Evolutionary conservation across 352 stramenopile genomes (phyloP).

Genomic region (Pythium graminicola): DNA sequence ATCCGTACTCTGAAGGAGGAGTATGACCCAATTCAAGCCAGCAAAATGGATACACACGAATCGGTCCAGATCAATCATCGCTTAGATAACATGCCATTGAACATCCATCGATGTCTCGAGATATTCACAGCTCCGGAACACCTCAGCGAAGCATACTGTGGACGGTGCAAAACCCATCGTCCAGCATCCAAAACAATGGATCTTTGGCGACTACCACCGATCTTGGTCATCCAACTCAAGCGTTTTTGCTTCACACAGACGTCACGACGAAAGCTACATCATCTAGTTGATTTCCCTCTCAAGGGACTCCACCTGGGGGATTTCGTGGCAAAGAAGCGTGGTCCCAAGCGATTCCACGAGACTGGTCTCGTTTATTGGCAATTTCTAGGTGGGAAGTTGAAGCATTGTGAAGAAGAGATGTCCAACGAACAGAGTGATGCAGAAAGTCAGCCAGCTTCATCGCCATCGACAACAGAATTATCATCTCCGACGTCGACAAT

Average conservation of each 20-base stretch:
- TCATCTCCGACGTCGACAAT: slow-evolving; percentile 22
- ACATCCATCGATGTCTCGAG: slow-evolving; percentile 75
- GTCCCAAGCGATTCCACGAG: slow-evolving; percentile 35
- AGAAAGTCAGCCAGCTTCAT: background rate
- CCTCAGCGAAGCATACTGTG: slow-evolving; percentile 75
- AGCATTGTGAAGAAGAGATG: slow-evolving; percentile 11
- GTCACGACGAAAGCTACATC: slow-evolving; percentile 91
- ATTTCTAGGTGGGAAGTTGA: slow-evolving; percentile 71
- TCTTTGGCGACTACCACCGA: slow-evolving; percentile 94
- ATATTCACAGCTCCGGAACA: slow-evolving; percentile 82
- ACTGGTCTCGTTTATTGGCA: slow-evolving; percentile 61
- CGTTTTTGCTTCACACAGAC: slow-evolving; percentile 97
- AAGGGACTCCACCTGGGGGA: slow-evolving; percentile 85
- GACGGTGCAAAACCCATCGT: slow-evolving; percentile 86
- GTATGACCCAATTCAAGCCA: slow-evolving; percentile 81
- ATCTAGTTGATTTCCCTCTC: slow-evolving; percentile 95
- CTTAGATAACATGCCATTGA: slow-evolving; percentile 74
- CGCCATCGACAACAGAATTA: no score
- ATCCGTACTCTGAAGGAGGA: slow-evolving; percentile 82
- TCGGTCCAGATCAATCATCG: slow-evolving; percentile 56
- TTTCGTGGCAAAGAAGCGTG: slow-evolving; percentile 65
- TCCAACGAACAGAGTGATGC: background rate
- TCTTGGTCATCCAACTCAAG: slow-evolving; percentile 99
- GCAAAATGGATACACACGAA: slow-evolving; percentile 65
- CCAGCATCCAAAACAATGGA: slow-evolving; percentile 95